A percentile compares a stretch with the other conserved stretches of the same genome.
Evolutionary conservation across 306 rosid genomes (phyloP).

Genomic region (Fagus sylvatica): DNA sequence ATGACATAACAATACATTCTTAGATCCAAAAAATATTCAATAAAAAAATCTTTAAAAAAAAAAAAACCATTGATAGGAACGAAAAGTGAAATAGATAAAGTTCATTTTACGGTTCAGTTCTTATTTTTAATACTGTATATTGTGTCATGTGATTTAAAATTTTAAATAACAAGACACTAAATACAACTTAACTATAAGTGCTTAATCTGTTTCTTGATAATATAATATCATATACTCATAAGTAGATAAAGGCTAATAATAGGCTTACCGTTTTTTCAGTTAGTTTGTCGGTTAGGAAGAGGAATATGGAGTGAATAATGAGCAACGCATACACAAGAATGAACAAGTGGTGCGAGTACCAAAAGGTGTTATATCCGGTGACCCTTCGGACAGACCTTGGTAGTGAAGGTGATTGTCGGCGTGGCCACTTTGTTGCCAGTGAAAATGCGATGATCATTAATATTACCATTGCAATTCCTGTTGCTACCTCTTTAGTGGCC

Average conservation of each 20-base stretch:
- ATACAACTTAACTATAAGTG: too few species aligned
- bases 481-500: slow-evolving; percentile 63
- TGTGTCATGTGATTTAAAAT: too few species aligned
- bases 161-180: too few species aligned
- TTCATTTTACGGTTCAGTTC: too few species aligned
- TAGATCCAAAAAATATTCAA: too few species aligned
- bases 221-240: too few species aligned
- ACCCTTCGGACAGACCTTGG: slow-evolving; percentile 60
- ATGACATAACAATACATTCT: too few species aligned
- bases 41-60: too few species aligned
- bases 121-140: too few species aligned
- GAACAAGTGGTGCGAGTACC: slow-evolving; percentile 95
- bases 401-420: slow-evolving; percentile 55
- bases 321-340: slow-evolving; percentile 78
- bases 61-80: too few species aligned
- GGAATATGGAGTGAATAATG: slow-evolving; percentile 77
- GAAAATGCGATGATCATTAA: slow-evolving; percentile 75
- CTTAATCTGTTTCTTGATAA: too few species aligned
- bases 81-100: too few species aligned
- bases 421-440: slow-evolving; percentile 84
- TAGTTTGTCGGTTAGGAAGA: slow-evolving; percentile 67
- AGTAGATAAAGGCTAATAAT: not conserved
- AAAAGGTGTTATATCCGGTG: slow-evolving; percentile 83
- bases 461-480: slow-evolving; percentile 68
- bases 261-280: slow-evolving; percentile 69